Evolutionary conservation across 148 eudicot species (phyloP), one percentile per base, ranked within the genome.

Genomic region (Hydrangea macrophylla): DNA sequence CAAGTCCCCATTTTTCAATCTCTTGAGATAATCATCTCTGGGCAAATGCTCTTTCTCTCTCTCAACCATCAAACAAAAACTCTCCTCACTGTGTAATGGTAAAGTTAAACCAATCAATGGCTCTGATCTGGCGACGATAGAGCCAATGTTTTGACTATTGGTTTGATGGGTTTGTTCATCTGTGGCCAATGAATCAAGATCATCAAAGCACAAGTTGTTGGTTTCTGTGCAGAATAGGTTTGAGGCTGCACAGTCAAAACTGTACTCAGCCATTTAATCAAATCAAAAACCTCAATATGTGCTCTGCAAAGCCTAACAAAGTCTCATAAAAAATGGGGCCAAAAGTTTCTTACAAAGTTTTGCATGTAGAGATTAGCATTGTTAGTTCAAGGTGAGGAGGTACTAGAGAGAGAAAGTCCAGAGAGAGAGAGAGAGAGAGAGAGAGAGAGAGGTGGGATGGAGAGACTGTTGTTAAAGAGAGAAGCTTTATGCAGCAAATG

Each of bases 41-140:
- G 89, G 90, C 73, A 87, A 73, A 62, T 72, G 84, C 15, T 70
- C 11, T 76, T n/a, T n/a, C 73, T 94, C 96, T 71, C 78, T 85
- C 69, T 81, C 84, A 56, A 82, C 30, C 89, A 90, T 62, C 59
- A 61, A 40, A 67, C 20, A 65, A 71, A 90, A 82, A 55, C 69
- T 66, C 55, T 90, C 96, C 2, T 85, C 90, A 71, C 78, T 79
- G 55, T 55, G 62, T 11, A 64, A 78, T 18, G n/a, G n/a, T n/a
- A n/a, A n/a, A n/a, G 92, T 77, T 22, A 76, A 31, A 35, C 28
- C 36, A 71, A 72, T 60, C 77, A 68, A 80, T 3, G 70, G 72
- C 50, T 72, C 79, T 25, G 90, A 80, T 84, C 73, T 30, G 64
- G 27, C 53, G 25, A 33, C 27, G 28, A 7, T 31, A 63, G 40